phyloP scores from a whole-genome alignment of 768 basidiomycete species.

The Rhizopogon roseolus region DNA sequence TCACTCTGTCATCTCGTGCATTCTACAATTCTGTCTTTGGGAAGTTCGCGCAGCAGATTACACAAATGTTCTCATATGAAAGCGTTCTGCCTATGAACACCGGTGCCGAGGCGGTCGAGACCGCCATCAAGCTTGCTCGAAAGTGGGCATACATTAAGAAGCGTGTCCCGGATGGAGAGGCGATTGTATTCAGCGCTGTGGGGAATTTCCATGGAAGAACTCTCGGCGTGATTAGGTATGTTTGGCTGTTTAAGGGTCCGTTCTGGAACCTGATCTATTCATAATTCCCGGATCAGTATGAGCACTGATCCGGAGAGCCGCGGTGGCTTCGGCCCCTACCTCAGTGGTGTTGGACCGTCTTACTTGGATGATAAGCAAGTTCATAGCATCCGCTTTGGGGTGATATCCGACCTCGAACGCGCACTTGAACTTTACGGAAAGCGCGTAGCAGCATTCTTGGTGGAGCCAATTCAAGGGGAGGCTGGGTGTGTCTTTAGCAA shows the following conservation, averaged over 20 bases:
- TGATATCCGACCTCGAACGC: conserved; percentile 73
- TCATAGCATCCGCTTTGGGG: conserved; percentile 75
- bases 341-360: conserved; percentile 78
- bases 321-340: conserved; percentile 86
- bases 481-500: conserved; percentile 64
- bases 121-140: conserved; percentile 89
- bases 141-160: conserved; percentile 97
- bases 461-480: conserved; percentile 99
- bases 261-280: conserved; percentile 6
- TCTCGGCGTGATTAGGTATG: conserved; percentile 76
- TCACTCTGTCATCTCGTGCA: conserved; percentile 92
- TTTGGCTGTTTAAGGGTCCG: not conserved
- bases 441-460: conserved; percentile 86
- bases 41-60: conserved; percentile 81
- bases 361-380: conserved; percentile 45
- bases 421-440: conserved; percentile 79
- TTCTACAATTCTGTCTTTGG: conserved; percentile 95
- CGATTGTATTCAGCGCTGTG: conserved; percentile 78
- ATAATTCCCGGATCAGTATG: conserved; percentile 50
- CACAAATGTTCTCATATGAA: conserved; percentile 83
- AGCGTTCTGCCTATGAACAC: conserved; percentile 99
- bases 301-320: conserved; percentile 92
- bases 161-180: conserved; percentile 74
- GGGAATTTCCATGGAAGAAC: conserved; percentile 98
- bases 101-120: conserved; percentile 97